These are phyloP conservation scores for Hemisphaericaspora nanyangensis DNA, from an alignment of 805 yeast species.

Conservation along the genomic window DNA sequence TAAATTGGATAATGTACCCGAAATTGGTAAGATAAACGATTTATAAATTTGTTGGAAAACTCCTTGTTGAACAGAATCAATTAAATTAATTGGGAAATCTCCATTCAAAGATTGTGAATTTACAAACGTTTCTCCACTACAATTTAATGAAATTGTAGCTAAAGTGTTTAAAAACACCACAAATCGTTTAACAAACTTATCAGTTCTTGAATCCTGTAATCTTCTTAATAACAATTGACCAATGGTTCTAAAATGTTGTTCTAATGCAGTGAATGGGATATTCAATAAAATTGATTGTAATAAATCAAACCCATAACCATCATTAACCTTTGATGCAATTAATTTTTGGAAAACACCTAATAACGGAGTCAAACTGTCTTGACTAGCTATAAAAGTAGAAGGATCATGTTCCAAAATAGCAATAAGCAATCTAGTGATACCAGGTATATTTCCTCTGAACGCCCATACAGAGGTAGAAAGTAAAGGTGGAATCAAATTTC, in stretches of 20 bases:
- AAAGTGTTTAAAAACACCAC: conserved; percentile 51
- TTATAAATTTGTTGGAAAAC: conserved; percentile 49
- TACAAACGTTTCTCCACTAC: conserved; percentile 3
- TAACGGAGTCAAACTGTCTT: conserved; percentile 59
- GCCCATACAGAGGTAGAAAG: conserved; percentile 95
- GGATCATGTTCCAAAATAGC: conserved; percentile 57
- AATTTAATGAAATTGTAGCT: background rate
- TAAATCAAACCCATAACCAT: conserved; percentile 79
- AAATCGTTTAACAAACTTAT: conserved; percentile 70
- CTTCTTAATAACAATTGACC: conserved; percentile 76
- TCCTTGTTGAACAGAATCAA: conserved; percentile 70
- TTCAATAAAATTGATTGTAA: conserved; percentile 62
- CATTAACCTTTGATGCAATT: conserved; percentile 79
- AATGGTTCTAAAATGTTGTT: conserved; percentile 62
- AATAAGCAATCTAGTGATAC: conserved; percentile 74
- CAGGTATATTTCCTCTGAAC: conserved; percentile 87
- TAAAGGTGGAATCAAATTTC: conserved; percentile 70
- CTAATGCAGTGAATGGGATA: conserved; percentile 48
- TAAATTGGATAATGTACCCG: conserved; percentile 45
- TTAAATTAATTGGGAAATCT: conserved; percentile 54
- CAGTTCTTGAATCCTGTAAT: conserved; percentile 77
- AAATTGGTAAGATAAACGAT: conserved; percentile 51
- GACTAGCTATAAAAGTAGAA: conserved; percentile 30
- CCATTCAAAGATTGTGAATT: conserved; percentile 15
- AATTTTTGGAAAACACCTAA: conserved; percentile 96